Evolutionary conservation across 2,329 filamentous ascomycete species (phyloP).

Genomic region (Cladosporium sp.): DNA sequence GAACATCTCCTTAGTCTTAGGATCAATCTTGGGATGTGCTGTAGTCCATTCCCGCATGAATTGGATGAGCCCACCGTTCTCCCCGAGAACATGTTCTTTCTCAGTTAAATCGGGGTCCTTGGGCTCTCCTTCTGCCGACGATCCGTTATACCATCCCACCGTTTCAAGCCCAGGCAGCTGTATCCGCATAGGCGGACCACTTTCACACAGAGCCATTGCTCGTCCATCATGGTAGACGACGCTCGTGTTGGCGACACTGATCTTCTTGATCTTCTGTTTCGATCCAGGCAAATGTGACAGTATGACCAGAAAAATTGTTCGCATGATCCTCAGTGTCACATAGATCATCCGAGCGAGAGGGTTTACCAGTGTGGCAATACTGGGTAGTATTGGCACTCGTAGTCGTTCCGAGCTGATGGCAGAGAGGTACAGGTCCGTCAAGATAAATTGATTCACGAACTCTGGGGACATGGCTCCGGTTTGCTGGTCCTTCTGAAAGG

Average conservation of each 20-base stretch:
- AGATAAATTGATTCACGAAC: conserved; percentile 63
- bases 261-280: conserved; percentile 54
- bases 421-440: conserved; percentile 60
- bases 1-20: conserved; percentile 57
- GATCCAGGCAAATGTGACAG: conserved; percentile 54
- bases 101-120: conserved; percentile 11
- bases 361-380: conserved; percentile 60
- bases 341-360: conserved; percentile 48
- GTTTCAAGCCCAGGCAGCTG: conserved; percentile 59
- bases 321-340: conserved; percentile 48
- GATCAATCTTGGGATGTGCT: conserved; percentile 62
- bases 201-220: conserved; percentile 64
- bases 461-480: conserved; percentile 46
- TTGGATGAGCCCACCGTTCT: conserved; percentile 43
- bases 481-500: conserved; percentile 45
- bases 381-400: conserved; percentile 55
- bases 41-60: conserved; percentile 69
- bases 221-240: conserved; percentile 63
- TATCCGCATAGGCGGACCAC: conserved; percentile 62
- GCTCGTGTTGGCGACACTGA: conserved; percentile 64
- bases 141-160: conserved; percentile 64
- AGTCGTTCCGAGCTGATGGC: conserved; percentile 44
- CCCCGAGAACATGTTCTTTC: conserved; percentile 21
- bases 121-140: conserved; percentile 48
- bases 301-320: conserved; percentile 53